phyloP scores from a whole-genome alignment of 257 asterid genomes.

The Dorcoceras hygrometricum region DNA sequence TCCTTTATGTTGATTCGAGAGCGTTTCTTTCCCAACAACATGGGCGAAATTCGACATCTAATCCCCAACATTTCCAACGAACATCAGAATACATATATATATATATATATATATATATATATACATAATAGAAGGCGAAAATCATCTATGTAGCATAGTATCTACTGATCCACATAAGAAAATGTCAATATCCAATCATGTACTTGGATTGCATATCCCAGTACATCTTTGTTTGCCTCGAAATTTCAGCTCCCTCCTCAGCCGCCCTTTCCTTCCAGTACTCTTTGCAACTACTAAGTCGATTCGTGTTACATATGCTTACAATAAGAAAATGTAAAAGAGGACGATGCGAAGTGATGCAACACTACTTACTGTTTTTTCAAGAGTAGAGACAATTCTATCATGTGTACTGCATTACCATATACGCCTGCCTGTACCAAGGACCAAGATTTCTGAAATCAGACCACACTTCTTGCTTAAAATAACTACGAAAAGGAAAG shows the following conservation, averaged over 20 bases:
- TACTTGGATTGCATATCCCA: constrained; percentile 71
- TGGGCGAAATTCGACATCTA: neutral
- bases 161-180: neutral
- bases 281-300: constrained; percentile 48
- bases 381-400: constrained; percentile 63
- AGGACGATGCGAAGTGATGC: neutral
- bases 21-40: neutral
- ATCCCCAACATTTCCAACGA: neutral
- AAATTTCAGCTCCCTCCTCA: constrained; percentile 53
- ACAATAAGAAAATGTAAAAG: neutral
- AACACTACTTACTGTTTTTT: constrained; percentile 53
- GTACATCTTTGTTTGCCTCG: constrained; percentile 63
- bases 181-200: constrained; percentile 54
- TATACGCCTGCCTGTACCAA: constrained; percentile 62
- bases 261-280: constrained; percentile 68
- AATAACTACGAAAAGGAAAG: neutral
- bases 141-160: neutral
- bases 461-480: neutral
- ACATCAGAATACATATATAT: no score
- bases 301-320: neutral
- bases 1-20: no score
- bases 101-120: no score
- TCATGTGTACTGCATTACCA: constrained; percentile 58
- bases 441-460: neutral
- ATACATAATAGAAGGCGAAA: no score